A percentile compares a stretch with the other conserved stretches of the same genome.
These are phyloP conservation scores for Syncephalastrum monosporum DNA, from an alignment of 371 early-diverging fungal genomes.

Conservation along the genomic window DNA sequence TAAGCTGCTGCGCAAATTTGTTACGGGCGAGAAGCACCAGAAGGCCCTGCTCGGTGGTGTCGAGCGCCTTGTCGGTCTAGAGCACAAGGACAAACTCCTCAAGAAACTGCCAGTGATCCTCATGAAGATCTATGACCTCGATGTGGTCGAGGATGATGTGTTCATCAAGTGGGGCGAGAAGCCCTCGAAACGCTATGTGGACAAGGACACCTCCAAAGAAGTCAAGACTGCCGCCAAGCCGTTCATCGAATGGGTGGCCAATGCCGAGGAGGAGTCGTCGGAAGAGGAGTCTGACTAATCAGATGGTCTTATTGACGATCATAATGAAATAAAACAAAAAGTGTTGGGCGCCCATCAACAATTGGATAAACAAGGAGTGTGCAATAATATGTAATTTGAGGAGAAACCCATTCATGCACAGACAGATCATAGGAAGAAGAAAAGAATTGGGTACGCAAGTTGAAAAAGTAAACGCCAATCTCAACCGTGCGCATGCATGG, in stretches of 20 bases:
- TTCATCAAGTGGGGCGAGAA: constrained; percentile 90
- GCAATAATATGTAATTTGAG: no score
- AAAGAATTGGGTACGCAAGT: background rate
- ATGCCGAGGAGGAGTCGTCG: constrained; percentile 53
- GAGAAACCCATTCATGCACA: no score
- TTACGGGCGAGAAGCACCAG: constrained; percentile 81
- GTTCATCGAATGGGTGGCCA: constrained; percentile 89
- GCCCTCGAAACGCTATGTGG: constrained; percentile 88
- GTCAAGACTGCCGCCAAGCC: constrained; percentile 83
- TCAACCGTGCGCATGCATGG: no score
- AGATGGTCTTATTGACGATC: background rate
- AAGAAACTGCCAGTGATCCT: constrained; percentile 78
- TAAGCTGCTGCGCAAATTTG: constrained; percentile 67
- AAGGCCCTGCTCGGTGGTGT: constrained; percentile 89
- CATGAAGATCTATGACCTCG: constrained; percentile 88
- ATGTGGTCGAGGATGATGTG: constrained; percentile 90
- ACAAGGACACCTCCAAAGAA: constrained; percentile 70
- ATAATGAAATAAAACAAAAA: background rate
- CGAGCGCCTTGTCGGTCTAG: constrained; percentile 81
- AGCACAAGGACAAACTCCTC: constrained; percentile 63
- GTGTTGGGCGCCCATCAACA: no score
- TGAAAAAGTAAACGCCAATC: background rate
- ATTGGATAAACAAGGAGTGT: no score
- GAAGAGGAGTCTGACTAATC: constrained; percentile 26
- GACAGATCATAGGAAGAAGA: no score